phyloP scores from a whole-genome alignment of 202 grass and related monocot genomes.

The Thinopyrum obtusiflorum region DNA sequence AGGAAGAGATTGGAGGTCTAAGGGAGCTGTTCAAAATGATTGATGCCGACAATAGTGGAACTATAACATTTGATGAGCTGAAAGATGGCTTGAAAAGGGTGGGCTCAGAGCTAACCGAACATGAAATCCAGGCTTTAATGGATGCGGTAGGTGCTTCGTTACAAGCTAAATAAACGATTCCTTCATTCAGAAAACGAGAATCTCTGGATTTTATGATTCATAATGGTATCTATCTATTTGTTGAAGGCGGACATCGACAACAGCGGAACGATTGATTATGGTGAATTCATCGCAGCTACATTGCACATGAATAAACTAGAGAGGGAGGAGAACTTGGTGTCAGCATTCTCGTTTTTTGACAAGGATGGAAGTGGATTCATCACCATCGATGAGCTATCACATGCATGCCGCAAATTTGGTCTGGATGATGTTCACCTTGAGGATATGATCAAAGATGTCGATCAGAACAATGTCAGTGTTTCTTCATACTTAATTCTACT shows the following conservation, averaged over 20 bases:
- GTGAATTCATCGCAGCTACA: slow-evolving; percentile 96
- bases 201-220: neutral
- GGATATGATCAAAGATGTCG: slow-evolving; percentile 96
- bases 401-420: slow-evolving; percentile 78
- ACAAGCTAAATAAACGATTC: slow-evolving; percentile 10
- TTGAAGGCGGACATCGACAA: slow-evolving; percentile 87
- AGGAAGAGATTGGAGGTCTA: slow-evolving; percentile 99
- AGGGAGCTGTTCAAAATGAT: slow-evolving; percentile 99
- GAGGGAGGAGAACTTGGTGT: slow-evolving; percentile 85
- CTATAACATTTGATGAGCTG: slow-evolving; percentile 95
- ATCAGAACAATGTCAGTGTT: slow-evolving; percentile 80
- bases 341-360: slow-evolving; percentile 87
- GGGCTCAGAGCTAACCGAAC: slow-evolving; percentile 88
- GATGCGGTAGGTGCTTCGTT: slow-evolving; percentile 66
- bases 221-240: slow-evolving; percentile 9
- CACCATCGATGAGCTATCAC: slow-evolving; percentile 89
- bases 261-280: slow-evolving; percentile 85
- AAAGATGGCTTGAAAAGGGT: slow-evolving; percentile 92
- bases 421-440: slow-evolving; percentile 86
- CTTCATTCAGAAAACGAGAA: neutral
- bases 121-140: slow-evolving; percentile 91
- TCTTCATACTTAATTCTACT: neutral
- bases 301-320: slow-evolving; percentile 97
- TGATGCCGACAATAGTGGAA: slow-evolving; percentile 91
- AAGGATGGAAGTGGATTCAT: slow-evolving; percentile 98